Base-by-base conservation (phyloP, 768 basidiomycete species). In the Porpolomopsis calyptriformis region DNA sequence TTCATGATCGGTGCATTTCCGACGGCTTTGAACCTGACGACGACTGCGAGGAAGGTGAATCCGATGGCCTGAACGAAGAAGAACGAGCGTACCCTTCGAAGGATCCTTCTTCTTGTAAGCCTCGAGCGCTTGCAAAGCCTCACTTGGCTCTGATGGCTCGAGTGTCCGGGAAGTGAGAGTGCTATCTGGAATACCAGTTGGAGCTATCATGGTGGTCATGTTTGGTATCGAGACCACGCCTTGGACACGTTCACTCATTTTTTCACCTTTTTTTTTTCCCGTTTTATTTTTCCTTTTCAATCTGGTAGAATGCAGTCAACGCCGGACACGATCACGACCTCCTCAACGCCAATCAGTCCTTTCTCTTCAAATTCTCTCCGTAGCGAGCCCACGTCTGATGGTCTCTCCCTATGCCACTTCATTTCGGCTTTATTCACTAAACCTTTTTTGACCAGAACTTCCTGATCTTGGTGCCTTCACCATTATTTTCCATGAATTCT, bases 1-100 rank as follows among this genome's bases (percentile, higher is more conserved):
- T 86, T 93, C 93, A 99, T 96, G 57, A 99, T 92, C 0, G 94
- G 94, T 1, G 93, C 94, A 55, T 94, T 93, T 38, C 94, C 94
- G 8, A 96, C 87, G 2, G 94, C 92, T 61, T 93, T 93, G 77
- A 99, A 99, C 36, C 92, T 82, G 8, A 99, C 89, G 51, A 97
- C 82, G 42, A 97, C 94, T 98, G 60, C 9, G n/a, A 46, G 40
- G 14, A 38, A 6, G 40, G 36, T 41, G 26, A 27, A 20, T 34
- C 25, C 27, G 10, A 43, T 14, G 26, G 43, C 18, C 10, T 29
- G 24, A 35, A 23, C n/a, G 10, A 16, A 9, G 16, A 41, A 35
- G 45, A 26, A 39, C 9, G 31, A 19, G 38, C 42, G 3, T 12
- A 45, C 87, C 82, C 71, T 90, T 91, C 45, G 74, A 72, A 0